These are phyloP conservation scores for Trametes coccinea DNA, from an alignment of 768 basidiomycete species.

Conservation along the genomic window DNA sequence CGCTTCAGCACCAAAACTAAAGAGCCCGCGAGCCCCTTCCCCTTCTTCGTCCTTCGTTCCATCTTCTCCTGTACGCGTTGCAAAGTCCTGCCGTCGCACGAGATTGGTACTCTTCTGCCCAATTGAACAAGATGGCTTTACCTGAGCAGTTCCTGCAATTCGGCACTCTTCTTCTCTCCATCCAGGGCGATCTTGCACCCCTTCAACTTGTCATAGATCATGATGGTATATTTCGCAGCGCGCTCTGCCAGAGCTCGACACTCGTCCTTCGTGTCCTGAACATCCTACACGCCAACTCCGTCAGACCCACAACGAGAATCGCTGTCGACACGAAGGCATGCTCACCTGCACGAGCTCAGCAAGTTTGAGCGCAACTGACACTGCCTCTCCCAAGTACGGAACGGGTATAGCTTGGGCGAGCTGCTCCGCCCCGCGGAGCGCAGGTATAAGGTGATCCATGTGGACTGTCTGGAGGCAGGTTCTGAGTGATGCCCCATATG, in stretches of 20 bases:
- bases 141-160: neutral
- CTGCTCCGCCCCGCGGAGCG: conserved; percentile 1
- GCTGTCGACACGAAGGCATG: neutral
- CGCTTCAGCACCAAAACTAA: no score
- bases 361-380: neutral
- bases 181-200: neutral
- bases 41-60: neutral
- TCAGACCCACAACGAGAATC: neutral
- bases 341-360: neutral
- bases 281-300: neutral
- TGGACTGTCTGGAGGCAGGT: no score
- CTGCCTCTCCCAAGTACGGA: neutral
- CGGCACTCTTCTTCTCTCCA: neutral
- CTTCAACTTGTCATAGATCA: neutral
- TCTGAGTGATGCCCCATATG: neutral
- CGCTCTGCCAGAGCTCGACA: conserved; percentile 3
- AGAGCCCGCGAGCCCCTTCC: neutral
- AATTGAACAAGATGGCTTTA: neutral
- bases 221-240: neutral
- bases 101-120: neutral
- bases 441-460: neutral
- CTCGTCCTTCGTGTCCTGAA: neutral
- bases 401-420: neutral
- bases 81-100: neutral
- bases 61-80: neutral